A percentile compares a stretch with the other conserved stretches of the same genome.
These are phyloP conservation scores for Tilletia walkeri DNA, from an alignment of 1,284 basidiomycete species.

Conservation along the genomic window DNA sequence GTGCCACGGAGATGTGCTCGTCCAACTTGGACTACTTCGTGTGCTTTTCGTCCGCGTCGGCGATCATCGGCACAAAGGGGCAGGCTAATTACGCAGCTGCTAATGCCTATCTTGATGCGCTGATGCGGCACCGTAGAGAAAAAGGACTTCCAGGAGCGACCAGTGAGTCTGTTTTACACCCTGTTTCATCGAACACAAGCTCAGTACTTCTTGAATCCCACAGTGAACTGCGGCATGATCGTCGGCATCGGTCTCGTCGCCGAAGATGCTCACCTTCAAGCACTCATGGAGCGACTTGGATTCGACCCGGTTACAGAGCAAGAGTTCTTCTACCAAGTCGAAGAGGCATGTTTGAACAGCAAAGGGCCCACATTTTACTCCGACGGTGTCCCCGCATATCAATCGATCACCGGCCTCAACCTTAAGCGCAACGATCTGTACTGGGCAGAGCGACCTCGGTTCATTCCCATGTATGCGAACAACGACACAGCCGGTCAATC, in stretches of 20 bases:
- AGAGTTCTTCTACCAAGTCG: slow-evolving; percentile 5
- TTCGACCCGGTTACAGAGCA: not conserved
- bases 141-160: not conserved
- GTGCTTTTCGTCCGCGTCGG: slow-evolving; percentile 1
- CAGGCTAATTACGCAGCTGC: not conserved
- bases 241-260: slow-evolving; percentile 3
- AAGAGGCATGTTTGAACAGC: not conserved
- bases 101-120: slow-evolving; percentile 1
- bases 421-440: slow-evolving; percentile 2
- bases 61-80: not conserved
- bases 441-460: not conserved
- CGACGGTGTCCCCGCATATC: not conserved
- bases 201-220: not conserved
- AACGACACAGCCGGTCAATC: slow-evolving; percentile 1
- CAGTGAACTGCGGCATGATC: slow-evolving; percentile 5
- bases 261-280: not conserved
- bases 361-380: not conserved
- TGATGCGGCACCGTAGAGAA: not conserved
- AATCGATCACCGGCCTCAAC: slow-evolving; percentile 1
- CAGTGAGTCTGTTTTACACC: not conserved
- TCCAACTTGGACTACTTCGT: slow-evolving; percentile 5
- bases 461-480: not conserved
- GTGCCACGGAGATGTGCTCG: not conserved
- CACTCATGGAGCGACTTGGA: not conserved
- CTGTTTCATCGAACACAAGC: not conserved